Evolutionary conservation across 805 yeast species (phyloP), one percentile per base, ranked within the genome.

Genomic region (Nakazawaea peltata): DNA sequence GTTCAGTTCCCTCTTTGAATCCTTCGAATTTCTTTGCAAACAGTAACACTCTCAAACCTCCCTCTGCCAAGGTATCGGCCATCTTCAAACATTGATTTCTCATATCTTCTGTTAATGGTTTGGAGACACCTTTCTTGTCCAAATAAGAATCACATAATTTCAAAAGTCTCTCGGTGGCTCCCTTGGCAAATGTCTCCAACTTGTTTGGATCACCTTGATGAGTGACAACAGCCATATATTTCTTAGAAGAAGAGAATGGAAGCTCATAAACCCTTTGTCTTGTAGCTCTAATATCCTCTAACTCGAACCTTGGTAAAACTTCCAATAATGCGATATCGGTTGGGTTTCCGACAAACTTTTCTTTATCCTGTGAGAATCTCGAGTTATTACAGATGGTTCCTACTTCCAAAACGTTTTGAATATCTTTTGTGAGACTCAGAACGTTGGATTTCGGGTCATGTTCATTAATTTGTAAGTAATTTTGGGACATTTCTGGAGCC

Each of bases 321-420:
- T 85, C 95, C 37, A 87, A 65, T 28, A 92, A 64, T 0, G 98
- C 97, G 46, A 88, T 77, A 60, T 92, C 98, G 11, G 95, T 86
- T 26, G 98, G 95, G 56, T 90, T 92, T 19, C 98, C 98, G 31
- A 83, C 73, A 50, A 61, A 81, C 50, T 73, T 77, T 40, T 74
- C 81, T 50, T 69, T 73, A 48, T 82, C 94, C 28, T 59, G 60
- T 0, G 88, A 80, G 45, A 61, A 82, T 41, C 73, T 69, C 11
- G 87, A 74, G 51, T 83, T 83, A 60, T 83, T 83, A 62, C 92
- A 83, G 32, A 81, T 53, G 46, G 74, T 78, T 14, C 88, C 90
- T 27, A 76, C 64, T 46, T 75, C 81, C 42, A 83, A 56, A 13
- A 77, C 63, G 34, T 64, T 62, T 27, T 50, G 61, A 22, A 80